Percentiles rank a stretch among this genome's conserved stretches.
phyloP scores from a whole-genome alignment of 2,329 filamentous ascomycete species.

The Fulvia fulva region DNA sequence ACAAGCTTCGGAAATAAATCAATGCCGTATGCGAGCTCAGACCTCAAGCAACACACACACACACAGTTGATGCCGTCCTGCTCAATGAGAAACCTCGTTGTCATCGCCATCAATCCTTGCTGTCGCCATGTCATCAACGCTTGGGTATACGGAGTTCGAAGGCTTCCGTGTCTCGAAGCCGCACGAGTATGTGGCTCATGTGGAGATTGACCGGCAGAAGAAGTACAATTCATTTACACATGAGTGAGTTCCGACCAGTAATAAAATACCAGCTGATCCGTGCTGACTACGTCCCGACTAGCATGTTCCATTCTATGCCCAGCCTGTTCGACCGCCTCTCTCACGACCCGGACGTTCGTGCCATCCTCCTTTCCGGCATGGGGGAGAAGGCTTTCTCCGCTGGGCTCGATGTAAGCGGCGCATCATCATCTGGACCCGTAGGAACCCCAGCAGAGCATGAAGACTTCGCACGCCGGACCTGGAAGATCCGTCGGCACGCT shows the following conservation, averaged over 20 bases:
- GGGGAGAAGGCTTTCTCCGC: slow-evolving; percentile 75
- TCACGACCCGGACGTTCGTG: slow-evolving; percentile 65
- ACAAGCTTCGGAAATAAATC: background rate
- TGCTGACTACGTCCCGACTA: slow-evolving; percentile 39
- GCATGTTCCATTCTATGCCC: slow-evolving; percentile 81
- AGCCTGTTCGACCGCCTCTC: slow-evolving; percentile 69
- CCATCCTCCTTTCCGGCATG: slow-evolving; percentile 72
- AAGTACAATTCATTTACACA: slow-evolving; percentile 81
- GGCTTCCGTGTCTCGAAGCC: background rate
- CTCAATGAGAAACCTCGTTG: background rate
- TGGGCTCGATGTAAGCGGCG: slow-evolving; percentile 63
- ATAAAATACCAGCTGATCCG: background rate
- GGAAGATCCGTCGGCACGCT: slow-evolving; percentile 60
- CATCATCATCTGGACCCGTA: slow-evolving; percentile 11
- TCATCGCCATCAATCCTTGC: background rate
- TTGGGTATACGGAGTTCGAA: background rate
- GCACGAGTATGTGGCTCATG: slow-evolving; percentile 63
- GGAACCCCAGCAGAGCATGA: slow-evolving; percentile 6
- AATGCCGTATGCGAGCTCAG: background rate
- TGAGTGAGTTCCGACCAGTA: slow-evolving; percentile 1
- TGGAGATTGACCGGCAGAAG: slow-evolving; percentile 80
- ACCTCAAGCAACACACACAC: no score
- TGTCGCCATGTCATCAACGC: background rate
- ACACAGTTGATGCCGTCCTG: background rate
- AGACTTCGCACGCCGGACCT: slow-evolving; percentile 19